phyloP scores from a whole-genome alignment of 768 basidiomycete genomes.

The Kwoniella shandongensis region DNA sequence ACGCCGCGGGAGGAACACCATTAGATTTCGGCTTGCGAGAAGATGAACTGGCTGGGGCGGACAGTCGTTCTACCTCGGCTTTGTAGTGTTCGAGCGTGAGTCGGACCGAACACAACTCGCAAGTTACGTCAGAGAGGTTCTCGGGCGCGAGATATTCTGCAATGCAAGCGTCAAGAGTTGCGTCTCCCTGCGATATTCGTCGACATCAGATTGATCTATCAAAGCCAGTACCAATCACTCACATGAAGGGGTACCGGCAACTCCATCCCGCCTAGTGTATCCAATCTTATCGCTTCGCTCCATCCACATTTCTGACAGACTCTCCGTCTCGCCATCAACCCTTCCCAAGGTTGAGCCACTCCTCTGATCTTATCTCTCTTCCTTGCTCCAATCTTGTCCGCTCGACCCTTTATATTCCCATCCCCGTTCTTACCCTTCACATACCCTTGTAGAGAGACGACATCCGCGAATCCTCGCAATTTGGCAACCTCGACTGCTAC shows the following conservation, averaged over 20 bases:
- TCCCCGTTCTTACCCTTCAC: constrained; percentile 13
- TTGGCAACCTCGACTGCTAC: constrained; percentile 70
- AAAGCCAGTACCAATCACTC: constrained; percentile 15
- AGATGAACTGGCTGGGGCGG: constrained; percentile 51
- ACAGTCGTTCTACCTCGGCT: constrained; percentile 65
- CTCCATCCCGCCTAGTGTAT: constrained; percentile 65
- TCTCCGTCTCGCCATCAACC: constrained; percentile 82
- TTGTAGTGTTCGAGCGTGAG: constrained; percentile 68
- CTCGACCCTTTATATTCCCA: constrained; percentile 5
- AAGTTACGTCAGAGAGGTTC: constrained; percentile 83
- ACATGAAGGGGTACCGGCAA: constrained; percentile 44
- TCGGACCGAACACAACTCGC: constrained; percentile 82
- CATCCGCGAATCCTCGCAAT: constrained; percentile 68
- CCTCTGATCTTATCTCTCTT: constrained; percentile 30
- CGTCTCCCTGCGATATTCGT: constrained; percentile 37
- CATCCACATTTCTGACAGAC: constrained; percentile 89
- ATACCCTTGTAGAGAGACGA: constrained; percentile 34
- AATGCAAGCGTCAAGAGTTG: constrained; percentile 74
- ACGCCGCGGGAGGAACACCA: constrained; percentile 6
- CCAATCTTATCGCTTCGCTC: constrained; percentile 71
- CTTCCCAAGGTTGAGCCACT: constrained; percentile 60
- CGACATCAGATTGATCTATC: constrained; percentile 1
- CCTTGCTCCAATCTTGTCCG: constrained; percentile 16
- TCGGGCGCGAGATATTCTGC: constrained; percentile 87
- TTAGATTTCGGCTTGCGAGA: background rate